Evolutionary conservation across 331 rosid species (phyloP), one percentile per base, ranked within the genome.

Genomic region (Ulmus americana): DNA sequence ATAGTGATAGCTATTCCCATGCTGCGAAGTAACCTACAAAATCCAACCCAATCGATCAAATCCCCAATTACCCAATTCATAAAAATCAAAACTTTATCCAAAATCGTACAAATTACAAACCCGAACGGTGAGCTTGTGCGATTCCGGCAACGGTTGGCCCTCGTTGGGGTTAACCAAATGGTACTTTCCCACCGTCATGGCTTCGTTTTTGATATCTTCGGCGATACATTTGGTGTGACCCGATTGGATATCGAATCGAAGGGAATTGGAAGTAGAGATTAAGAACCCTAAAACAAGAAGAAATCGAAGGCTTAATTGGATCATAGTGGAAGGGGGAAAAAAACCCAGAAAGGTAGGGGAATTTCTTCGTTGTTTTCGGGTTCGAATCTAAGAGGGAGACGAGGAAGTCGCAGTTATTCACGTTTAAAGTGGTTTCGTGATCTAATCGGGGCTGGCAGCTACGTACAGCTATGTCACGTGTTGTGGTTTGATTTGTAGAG

Each of bases 161-260:
- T 81, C 95, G 63, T 59, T 70, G 45, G 73, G 83, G 57, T 79
- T 82, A 45, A 94, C 71, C 61, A 94, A n/a, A 48, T 54, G 13
- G 85, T 94, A 90, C 63, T 81, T 94, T 0, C 97, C 97, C 51
- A 94, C 95, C 1, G 95, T 81, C 95, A 94, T 77, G 74, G 97
- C 82, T 65, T 84, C 87, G 76, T 54, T 72, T 69, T 80, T 85
- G 5, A 94, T 79, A 35, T 94, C 97, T 67, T 90, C 97, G 41
- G 94, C 64, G 76, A 90, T 77, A 82, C 99, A 94, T 74, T 94
- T 94, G 76, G 95, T 84, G 46, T 70, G 74, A 2, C 90, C 84
- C 6, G 95, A 84, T 75, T 69, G 80, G 68, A 94, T 79, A 45
- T 94, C 95, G 83, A 94, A 94, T 61, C 85, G 85, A 55, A 94